Conservation (phyloP, 2,329 filamentous ascomycete genomes). For the Nemania sp. region DNA sequence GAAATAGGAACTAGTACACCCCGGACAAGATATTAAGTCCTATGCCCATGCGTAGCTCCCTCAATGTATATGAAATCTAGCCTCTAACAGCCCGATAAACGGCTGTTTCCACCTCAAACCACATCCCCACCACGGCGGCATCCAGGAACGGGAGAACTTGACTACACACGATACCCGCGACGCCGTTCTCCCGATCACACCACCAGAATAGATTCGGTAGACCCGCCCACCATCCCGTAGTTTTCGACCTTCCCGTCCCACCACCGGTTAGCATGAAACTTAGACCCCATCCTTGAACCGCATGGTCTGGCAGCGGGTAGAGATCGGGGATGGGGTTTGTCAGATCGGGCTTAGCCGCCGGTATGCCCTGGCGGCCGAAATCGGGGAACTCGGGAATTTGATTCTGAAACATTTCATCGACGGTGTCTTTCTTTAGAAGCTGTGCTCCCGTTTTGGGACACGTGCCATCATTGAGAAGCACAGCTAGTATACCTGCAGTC, state of each 20-base stretch:
- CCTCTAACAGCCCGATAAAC: too few relatives aligned
- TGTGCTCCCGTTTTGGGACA: conserved; percentile 57
- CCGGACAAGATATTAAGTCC: too few relatives aligned
- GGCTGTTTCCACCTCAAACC: conserved; percentile 45
- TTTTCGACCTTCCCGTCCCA: conserved; percentile 55
- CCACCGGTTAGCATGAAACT: conserved; percentile 56
- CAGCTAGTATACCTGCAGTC: conserved; percentile 57
- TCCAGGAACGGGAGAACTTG: conserved; percentile 57
- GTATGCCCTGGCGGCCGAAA: conserved; percentile 50
- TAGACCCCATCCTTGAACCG: conserved; percentile 67
- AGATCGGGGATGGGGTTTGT: conserved; percentile 54
- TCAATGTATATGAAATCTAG: too few relatives aligned
- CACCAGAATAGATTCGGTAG: conserved; percentile 66
- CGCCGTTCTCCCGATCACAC: conserved; percentile 61
- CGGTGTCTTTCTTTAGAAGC: conserved; percentile 59
- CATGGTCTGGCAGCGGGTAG: conserved; percentile 48
- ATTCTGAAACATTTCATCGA: conserved; percentile 68
- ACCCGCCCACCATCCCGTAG: conserved; percentile 61
- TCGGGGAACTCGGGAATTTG: conserved; percentile 60
- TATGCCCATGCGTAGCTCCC: too few relatives aligned
- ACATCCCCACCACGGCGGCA: conserved; percentile 45
- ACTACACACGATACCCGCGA: conserved; percentile 55
- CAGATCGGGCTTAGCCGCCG: conserved; percentile 52
- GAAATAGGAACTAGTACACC: too few relatives aligned
- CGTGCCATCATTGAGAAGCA: conserved; percentile 66